A percentile compares a stretch with the other conserved stretches of the same genome.
Conservation (phyloP, 2,329 filamentous ascomycete genomes). For the Corynespora cassiicola region DNA sequence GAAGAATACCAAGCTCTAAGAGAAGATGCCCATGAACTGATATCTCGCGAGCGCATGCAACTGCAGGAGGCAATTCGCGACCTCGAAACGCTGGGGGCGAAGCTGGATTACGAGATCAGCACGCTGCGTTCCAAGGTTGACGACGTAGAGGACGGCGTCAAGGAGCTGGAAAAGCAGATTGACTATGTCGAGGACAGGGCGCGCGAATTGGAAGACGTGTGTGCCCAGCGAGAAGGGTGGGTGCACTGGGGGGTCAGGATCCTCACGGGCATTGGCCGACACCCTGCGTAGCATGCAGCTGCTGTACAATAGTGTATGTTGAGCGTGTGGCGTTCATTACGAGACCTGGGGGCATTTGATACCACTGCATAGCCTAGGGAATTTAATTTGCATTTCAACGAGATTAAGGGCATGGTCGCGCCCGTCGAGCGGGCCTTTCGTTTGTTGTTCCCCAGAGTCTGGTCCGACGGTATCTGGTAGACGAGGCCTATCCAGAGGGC, state of each 20-base stretch:
- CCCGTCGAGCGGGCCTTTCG: too few relatives aligned
- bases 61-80: constrained; percentile 77
- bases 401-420: too few relatives aligned
- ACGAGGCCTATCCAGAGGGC: too few relatives aligned
- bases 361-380: too few relatives aligned
- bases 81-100: constrained; percentile 80
- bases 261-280: constrained; percentile 31
- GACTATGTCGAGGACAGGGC: constrained; percentile 50
- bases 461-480: too few relatives aligned
- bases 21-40: constrained; percentile 70
- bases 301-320: too few relatives aligned
- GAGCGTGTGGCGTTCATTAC: too few relatives aligned
- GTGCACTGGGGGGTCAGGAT: constrained; percentile 36
- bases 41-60: constrained; percentile 71
- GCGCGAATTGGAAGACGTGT: constrained; percentile 65
- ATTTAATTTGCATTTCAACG: too few relatives aligned
- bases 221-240: constrained; percentile 44
- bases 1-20: constrained; percentile 73
- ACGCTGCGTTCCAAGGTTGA: constrained; percentile 79
- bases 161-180: constrained; percentile 76
- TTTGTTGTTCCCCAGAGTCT: too few relatives aligned
- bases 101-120: constrained; percentile 90
- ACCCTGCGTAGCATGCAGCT: constrained; percentile 14
- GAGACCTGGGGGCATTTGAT: too few relatives aligned
- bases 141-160: constrained; percentile 84